Evolutionary conservation across 257 asterid species (phyloP).

Genomic region (Petunia secreta): DNA sequence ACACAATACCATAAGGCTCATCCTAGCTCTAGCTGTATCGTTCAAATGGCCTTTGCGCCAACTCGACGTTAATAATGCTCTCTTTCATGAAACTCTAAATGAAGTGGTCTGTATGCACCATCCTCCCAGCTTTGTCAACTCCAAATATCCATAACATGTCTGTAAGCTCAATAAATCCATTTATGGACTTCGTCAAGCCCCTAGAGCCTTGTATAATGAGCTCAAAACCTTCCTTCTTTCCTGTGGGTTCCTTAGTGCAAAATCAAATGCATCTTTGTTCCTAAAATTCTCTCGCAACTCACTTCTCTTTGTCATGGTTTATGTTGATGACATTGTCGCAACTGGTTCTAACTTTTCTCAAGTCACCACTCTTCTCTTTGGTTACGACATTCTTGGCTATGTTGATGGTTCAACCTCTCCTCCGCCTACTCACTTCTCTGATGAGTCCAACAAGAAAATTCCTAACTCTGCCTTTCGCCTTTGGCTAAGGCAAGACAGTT

Average conservation of each 20-base stretch:
- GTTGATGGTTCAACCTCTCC: too few relatives aligned
- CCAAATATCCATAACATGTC: background rate
- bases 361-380: too few relatives aligned
- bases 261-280: background rate
- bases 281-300: background rate
- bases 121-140: background rate
- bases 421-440: too few relatives aligned
- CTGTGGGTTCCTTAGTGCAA: background rate
- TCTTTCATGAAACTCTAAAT: background rate
- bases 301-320: background rate
- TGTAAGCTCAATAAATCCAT: background rate
- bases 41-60: background rate
- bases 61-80: background rate
- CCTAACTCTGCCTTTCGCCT: too few relatives aligned
- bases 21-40: background rate
- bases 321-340: background rate
- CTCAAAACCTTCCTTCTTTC: background rate
- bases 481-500: too few relatives aligned
- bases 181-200: conserved; percentile 13
- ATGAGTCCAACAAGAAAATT: too few relatives aligned
- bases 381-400: too few relatives aligned
- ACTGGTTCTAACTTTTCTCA: background rate
- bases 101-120: background rate
- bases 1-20: background rate
- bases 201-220: too few relatives aligned